phyloP scores from a whole-genome alignment of 805 yeast genomes.

The Saccharomyces eubayanus region DNA sequence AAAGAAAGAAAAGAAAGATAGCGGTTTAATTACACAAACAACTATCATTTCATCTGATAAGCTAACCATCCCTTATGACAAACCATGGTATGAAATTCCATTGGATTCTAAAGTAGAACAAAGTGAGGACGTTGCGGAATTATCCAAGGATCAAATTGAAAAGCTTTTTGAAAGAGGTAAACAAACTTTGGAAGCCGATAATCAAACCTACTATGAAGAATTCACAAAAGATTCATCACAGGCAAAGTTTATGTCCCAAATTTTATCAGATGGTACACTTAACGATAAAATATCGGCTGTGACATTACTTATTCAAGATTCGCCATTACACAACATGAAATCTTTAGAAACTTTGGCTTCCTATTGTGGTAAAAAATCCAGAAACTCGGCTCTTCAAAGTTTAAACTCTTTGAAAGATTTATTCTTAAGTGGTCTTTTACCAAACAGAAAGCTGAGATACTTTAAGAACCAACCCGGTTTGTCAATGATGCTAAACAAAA shows the following conservation, averaged over 20 bases:
- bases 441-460: constrained; percentile 71
- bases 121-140: constrained; percentile 16
- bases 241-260: constrained; percentile 79
- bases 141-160: constrained; percentile 47
- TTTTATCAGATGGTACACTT: constrained; percentile 85
- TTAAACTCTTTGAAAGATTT: constrained; percentile 86
- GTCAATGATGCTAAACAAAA: constrained; percentile 38
- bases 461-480: constrained; percentile 69
- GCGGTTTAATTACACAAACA: constrained; percentile 28
- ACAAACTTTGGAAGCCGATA: constrained; percentile 58
- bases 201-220: constrained; percentile 60
- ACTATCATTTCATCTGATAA: constrained; percentile 46
- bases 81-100: constrained; percentile 71
- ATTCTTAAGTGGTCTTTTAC: constrained; percentile 71
- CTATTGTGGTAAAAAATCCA: constrained; percentile 82
- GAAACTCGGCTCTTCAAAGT: constrained; percentile 88
- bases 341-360: constrained; percentile 70
- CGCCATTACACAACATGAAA: constrained; percentile 82
- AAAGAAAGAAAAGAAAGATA: constrained; percentile 20
- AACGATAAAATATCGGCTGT: constrained; percentile 92
- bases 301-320: constrained; percentile 87
- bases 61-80: constrained; percentile 49
- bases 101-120: constrained; percentile 27
- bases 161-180: constrained; percentile 60
- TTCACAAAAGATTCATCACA: constrained; percentile 71